phyloP scores from a whole-genome alignment of 768 basidiomycete species.

The Amanita muscaria region DNA sequence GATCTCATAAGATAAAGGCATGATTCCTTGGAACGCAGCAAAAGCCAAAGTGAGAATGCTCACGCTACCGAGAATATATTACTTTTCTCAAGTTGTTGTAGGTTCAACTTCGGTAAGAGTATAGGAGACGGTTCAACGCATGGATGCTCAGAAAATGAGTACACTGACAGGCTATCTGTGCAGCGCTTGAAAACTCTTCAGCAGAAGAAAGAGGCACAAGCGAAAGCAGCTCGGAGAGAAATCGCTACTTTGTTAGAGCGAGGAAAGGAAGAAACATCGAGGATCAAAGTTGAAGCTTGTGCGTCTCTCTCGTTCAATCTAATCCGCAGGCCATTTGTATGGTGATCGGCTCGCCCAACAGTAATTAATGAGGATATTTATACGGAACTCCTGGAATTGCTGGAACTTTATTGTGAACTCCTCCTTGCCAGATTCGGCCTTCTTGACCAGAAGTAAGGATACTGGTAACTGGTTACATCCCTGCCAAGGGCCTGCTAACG shows the following conservation, averaged over 20 bases:
- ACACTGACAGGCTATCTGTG: constrained; percentile 56
- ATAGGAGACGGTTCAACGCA: not conserved
- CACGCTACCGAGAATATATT: not conserved
- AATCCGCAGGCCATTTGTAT: constrained; percentile 11
- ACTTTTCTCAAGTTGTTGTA: constrained; percentile 14
- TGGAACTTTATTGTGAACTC: constrained; percentile 95
- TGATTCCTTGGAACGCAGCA: constrained; percentile 52
- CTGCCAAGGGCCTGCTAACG: no score
- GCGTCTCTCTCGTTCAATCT: constrained; percentile 27
- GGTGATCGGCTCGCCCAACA: constrained; percentile 16
- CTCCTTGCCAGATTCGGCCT: constrained; percentile 86
- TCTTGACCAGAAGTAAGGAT: constrained; percentile 75
- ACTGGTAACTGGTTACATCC: no score
- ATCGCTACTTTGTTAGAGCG: constrained; percentile 74
- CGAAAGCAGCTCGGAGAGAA: constrained; percentile 60
- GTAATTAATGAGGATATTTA: constrained; percentile 83
- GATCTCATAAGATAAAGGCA: no score
- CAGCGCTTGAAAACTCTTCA: constrained; percentile 80
- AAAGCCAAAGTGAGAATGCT: constrained; percentile 31
- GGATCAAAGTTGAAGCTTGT: constrained; percentile 81
- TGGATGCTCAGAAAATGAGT: constrained; percentile 4
- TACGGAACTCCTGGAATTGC: constrained; percentile 80
- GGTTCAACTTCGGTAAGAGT: constrained; percentile 37
- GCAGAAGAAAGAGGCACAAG: constrained; percentile 88
- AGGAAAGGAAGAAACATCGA: constrained; percentile 76